Conservation (phyloP, 2,329 filamentous ascomycete genomes). For the Penicillium sp. region DNA sequence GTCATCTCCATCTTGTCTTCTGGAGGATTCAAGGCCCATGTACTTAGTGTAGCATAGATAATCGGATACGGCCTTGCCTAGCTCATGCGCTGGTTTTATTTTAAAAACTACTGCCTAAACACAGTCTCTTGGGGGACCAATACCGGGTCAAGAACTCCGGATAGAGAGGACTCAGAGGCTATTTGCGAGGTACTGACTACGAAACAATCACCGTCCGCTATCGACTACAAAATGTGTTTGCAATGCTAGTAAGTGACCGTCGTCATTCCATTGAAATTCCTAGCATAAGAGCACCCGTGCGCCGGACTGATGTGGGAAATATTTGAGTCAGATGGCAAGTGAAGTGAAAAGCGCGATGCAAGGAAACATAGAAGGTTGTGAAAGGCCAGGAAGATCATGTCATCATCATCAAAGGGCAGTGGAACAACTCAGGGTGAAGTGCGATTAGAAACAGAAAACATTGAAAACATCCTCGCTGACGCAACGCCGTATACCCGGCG, state of each 20-base stretch:
- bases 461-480: constrained; percentile 11
- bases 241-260: too few relatives aligned
- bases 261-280: too few relatives aligned
- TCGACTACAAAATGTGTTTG: too few relatives aligned
- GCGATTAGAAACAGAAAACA: constrained; percentile 8
- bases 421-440: constrained; percentile 12
- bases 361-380: too few relatives aligned
- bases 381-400: constrained; percentile 31
- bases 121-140: too few relatives aligned
- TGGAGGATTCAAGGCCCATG: constrained; percentile 15
- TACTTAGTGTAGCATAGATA: constrained; percentile 32
- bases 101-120: constrained; percentile 1
- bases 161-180: too few relatives aligned
- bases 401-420: constrained; percentile 26
- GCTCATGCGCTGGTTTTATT: constrained; percentile 13
- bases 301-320: constrained; percentile 8
- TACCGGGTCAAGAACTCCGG: too few relatives aligned
- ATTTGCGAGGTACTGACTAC: too few relatives aligned
- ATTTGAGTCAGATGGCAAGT: too few relatives aligned
- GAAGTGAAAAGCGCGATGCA: too few relatives aligned
- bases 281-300: constrained; percentile 1
- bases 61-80: constrained; percentile 19
- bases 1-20: constrained; percentile 17
- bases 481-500: constrained; percentile 23
- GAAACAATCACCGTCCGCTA: too few relatives aligned